These are phyloP conservation scores for Aspergillus ustus DNA, from an alignment of 2,329 filamentous ascomycete species.

Conservation along the genomic window DNA sequence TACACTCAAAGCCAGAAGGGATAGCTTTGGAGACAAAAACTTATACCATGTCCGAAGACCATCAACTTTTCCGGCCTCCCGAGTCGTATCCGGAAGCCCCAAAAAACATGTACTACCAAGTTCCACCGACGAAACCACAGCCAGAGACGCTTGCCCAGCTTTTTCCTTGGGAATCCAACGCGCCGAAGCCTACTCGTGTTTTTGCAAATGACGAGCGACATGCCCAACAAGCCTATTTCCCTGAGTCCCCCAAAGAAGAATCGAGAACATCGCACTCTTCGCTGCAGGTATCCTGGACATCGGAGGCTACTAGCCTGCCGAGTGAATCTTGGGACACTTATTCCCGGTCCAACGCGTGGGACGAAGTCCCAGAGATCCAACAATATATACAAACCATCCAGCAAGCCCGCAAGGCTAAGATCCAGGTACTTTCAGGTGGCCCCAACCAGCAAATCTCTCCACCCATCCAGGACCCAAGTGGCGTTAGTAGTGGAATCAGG, in stretches of 20 bases:
- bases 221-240: constrained; percentile 8
- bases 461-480: constrained; percentile 16
- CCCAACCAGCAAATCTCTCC: constrained; percentile 20
- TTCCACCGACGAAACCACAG: constrained; percentile 65
- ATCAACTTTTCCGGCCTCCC: constrained; percentile 76
- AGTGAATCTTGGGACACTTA: constrained; percentile 74
- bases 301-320: constrained; percentile 32
- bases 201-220: constrained; percentile 43
- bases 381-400: constrained; percentile 81
- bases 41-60: constrained; percentile 83
- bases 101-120: constrained; percentile 84
- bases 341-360: constrained; percentile 86
- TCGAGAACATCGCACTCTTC: constrained; percentile 21
- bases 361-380: constrained; percentile 85
- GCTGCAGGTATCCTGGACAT: constrained; percentile 19
- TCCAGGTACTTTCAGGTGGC: constrained; percentile 43
- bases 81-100: constrained; percentile 79
- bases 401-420: constrained; percentile 60
- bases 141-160: constrained; percentile 68
- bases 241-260: constrained; percentile 20
- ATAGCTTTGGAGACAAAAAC: constrained; percentile 76
- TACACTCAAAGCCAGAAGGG: constrained; percentile 79
- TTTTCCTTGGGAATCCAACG: constrained; percentile 87
- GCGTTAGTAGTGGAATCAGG: constrained; percentile 57
- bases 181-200: constrained; percentile 61